Evolutionary conservation across 108 stramenopile genomes (phyloP), one percentile per base, ranked within the genome.

Genomic region (Schizochytrium sp.): DNA sequence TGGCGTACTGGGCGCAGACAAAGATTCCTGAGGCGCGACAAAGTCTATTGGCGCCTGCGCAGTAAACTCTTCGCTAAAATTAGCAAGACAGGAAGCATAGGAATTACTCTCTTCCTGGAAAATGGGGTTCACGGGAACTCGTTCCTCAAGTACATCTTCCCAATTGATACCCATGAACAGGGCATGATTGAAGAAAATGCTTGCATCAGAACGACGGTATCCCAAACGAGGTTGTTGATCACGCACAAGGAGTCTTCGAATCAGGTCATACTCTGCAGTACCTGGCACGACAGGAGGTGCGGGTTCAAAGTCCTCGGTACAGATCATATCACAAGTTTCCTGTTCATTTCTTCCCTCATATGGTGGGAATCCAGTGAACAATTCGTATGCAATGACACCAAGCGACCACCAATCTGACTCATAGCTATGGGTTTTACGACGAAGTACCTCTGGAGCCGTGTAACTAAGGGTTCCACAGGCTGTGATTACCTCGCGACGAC

Each of bases 341-440:
- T 89, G 88, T 69, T 92, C 90, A 15, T 56, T 88, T 15, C 56
- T 72, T 50, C 92, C 92, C 46, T 92, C 90, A 89, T 91, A 92
- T 3, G 92, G 92, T 58, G 88, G 89, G 13, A 57, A 40, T 7
- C 89, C 88, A 4, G 90, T 57, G 59, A 90, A 38, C 72, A 92
- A 89, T 60, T 92, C 92, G 90, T 92, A 90, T 2, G 64, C 69
- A 7, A 92, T 50, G 61, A 92, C 41, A 38, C 92, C 92, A 12
- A 92, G 87, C 47, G 90, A 89, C 92, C 92, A 92, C 92, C 92
- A 92, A 69, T 92, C 92, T n/a, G 91, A 88, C 50, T 73, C 89
- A 49, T 87, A 87, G 58, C 88, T 92, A 61, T 92, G 92, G 17
- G 87, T 83, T 64, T 53, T 76, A 12, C 87, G 90, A 15, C 91